Base-by-base conservation (phyloP, 768 basidiomycete genomes). In the Psilocybe subaeruginosa region DNA sequence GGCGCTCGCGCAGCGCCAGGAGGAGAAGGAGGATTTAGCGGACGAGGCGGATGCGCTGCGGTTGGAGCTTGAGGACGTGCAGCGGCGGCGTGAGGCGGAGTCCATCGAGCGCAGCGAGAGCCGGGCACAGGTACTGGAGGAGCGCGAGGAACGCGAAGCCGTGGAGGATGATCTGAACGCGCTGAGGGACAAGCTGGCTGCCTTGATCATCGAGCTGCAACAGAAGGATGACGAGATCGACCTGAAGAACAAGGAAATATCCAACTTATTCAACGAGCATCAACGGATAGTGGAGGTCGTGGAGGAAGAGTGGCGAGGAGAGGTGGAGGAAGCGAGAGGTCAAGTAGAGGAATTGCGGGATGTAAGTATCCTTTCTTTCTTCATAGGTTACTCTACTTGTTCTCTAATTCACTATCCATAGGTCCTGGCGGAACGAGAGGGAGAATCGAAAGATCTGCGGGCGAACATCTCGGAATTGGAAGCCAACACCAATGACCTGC, bases 181-280 rank as follows among this genome's bases (percentile, higher is more conserved):
- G 0, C 72, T 90, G 37, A 79, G 87, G 51, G 93, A 95, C 75
- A 88, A 86, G 72, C 79, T 93, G 8, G 92, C 93, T 0, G 92
- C 91, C 0, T 83, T 86, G 1, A 82, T 87, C 71, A 93, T 95
- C 63, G 92, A 93, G 73, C 76, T 94, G 29, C 90, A 93, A 73
- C 88, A 92, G 73, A 91, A 86, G 73, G 92, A 96, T 68, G 91
- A 95, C 63, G 95, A 97, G 31, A 73, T 95, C 19, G 93, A 95
- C 55, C 77, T 88, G 72, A 90, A 91, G 77, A 83, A 83, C 58
- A 78, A 82, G 60, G 92, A 94, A 71, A 85, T 95, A 48, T 88
- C 91, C 3, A 91, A 95, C 51, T 72, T 97, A 48, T 81, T 94
- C 4, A 77, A 76, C 5, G 90, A 94, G 69, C 90, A 93, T 69